Conservation (phyloP, 208 protist genomes). For the Leptomonas seymouri region DNA sequence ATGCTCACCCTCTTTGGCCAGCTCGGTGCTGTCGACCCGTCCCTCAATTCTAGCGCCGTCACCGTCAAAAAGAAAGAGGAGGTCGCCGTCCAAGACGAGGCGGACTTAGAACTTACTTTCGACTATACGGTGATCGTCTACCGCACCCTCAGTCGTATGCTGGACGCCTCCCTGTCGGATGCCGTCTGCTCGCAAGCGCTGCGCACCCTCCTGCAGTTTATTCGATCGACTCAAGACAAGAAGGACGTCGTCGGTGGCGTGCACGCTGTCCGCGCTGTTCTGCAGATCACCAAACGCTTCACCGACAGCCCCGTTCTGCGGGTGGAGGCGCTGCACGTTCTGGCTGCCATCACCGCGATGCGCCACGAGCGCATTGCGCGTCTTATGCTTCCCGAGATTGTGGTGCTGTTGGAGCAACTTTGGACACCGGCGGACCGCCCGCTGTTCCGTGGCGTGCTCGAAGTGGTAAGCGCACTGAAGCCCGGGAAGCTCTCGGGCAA, state of each 20-base stretch:
- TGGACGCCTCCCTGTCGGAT: slow-evolving; percentile 84
- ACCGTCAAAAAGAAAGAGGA: slow-evolving; percentile 72
- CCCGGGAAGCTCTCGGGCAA: slow-evolving; percentile 90
- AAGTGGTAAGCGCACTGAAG: slow-evolving; percentile 88
- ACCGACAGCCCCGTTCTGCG: slow-evolving; percentile 78
- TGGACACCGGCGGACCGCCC: slow-evolving; percentile 82
- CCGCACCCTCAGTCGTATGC: slow-evolving; percentile 85
- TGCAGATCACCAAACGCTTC: slow-evolving; percentile 78
- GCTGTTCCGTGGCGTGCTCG: slow-evolving; percentile 84
- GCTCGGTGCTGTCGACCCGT: slow-evolving; percentile 84
- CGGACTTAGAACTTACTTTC: slow-evolving; percentile 89
- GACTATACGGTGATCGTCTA: slow-evolving; percentile 93
- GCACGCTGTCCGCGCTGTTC: slow-evolving; percentile 79
- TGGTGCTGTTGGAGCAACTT: slow-evolving; percentile 88
- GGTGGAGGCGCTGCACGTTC: slow-evolving; percentile 85
- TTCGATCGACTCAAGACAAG: slow-evolving; percentile 78
- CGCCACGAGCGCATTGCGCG: slow-evolving; percentile 86
- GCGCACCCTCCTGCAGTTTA: slow-evolving; percentile 86
- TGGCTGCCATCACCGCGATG: slow-evolving; percentile 80
- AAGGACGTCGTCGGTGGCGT: slow-evolving; percentile 84
- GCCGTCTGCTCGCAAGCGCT: slow-evolving; percentile 83
- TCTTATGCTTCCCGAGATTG: slow-evolving; percentile 87
- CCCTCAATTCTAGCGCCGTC: slow-evolving; percentile 48
- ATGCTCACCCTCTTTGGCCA: slow-evolving; percentile 90
- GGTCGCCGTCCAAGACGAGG: slow-evolving; percentile 74